Evolutionary conservation across 805 yeast genomes (phyloP).

Genomic region (Sungouiozyma ichnusensis): DNA sequence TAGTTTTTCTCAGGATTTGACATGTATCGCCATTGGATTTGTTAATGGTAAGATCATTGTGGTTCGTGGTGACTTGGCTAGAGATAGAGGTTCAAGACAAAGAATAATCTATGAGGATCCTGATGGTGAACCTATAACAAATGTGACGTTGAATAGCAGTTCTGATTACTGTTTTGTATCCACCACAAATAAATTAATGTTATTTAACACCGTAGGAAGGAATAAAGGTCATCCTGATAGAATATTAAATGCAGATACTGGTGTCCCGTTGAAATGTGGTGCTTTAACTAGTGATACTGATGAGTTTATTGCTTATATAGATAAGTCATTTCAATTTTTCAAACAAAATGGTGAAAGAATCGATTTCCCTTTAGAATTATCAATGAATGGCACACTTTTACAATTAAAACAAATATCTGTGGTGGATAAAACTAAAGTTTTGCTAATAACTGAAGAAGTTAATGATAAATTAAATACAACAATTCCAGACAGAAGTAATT

Average conservation of each 20-base stretch:
- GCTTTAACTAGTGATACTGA: constrained; percentile 33
- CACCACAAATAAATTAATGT: constrained; percentile 60
- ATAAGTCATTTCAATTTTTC: constrained; percentile 41
- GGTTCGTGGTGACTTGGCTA: constrained; percentile 75
- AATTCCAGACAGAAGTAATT: constrained; percentile 23
- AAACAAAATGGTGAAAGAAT: constrained; percentile 44
- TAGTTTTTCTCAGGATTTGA: constrained; percentile 16
- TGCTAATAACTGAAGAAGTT: constrained; percentile 44
- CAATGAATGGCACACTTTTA: constrained; percentile 17
- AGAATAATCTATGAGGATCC: constrained; percentile 58
- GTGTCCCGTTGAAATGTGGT: constrained; percentile 36
- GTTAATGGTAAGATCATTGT: constrained; percentile 64
- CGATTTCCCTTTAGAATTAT: constrained; percentile 1
- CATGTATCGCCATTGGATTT: constrained; percentile 23
- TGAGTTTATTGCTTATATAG: constrained; percentile 52
- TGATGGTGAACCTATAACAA: constrained; percentile 67
- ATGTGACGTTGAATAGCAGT: constrained; percentile 45
- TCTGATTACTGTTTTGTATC: constrained; percentile 54
- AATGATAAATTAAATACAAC: constrained; percentile 25
- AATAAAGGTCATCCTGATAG: constrained; percentile 55
- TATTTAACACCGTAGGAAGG: constrained; percentile 69
- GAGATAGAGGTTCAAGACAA: constrained; percentile 87
- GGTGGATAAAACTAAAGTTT: constrained; percentile 44
- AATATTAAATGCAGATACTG: constrained; percentile 35
- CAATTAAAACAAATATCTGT: constrained; percentile 49